These are phyloP conservation scores for Cyberlindnera saturnus DNA, from an alignment of 805 yeast genomes.

Conservation along the genomic window DNA sequence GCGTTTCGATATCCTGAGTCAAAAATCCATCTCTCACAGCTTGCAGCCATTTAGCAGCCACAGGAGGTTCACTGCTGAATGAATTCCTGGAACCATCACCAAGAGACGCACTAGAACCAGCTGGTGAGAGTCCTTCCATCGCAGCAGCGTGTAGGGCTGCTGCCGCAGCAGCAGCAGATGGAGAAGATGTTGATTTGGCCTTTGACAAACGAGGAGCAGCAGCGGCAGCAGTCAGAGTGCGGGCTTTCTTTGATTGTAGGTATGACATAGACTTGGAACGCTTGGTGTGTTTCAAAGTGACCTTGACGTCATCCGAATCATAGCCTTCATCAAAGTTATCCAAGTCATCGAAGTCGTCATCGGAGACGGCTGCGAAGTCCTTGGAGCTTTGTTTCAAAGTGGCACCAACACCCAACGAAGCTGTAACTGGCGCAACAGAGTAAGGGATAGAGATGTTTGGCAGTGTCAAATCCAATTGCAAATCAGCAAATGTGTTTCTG, in stretches of 20 bases:
- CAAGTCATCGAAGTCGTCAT: conserved; percentile 42
- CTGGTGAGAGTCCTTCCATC: conserved; percentile 40
- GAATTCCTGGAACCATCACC: conserved; percentile 10
- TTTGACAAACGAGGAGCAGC: conserved; percentile 79
- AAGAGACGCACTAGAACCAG: conserved; percentile 29
- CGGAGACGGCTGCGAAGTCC: conserved; percentile 26
- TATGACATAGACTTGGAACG: conserved; percentile 62
- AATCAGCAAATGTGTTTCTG: conserved; percentile 32
- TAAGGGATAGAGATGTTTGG: conserved; percentile 56
- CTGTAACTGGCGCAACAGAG: conserved; percentile 73
- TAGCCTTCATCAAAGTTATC: conserved; percentile 27
- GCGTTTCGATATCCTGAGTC: conserved; percentile 70
- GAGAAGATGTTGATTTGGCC: conserved; percentile 47
- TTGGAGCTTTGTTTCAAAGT: conserved; percentile 9
- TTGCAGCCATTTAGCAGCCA: conserved; percentile 61
- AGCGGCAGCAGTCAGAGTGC: conserved; percentile 61
- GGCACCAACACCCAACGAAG: conserved; percentile 39
- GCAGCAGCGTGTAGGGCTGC: conserved; percentile 71
- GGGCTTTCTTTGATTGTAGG: conserved; percentile 45
- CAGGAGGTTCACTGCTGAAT: conserved; percentile 21
- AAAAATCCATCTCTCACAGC: conserved; percentile 73
- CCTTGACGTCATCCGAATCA: conserved; percentile 34
- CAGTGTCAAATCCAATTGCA: conserved; percentile 31
- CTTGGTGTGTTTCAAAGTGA: conserved; percentile 39
- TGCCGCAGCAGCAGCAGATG: conserved; percentile 66